Base-by-base conservation (phyloP, 2,329 filamentous ascomycete genomes). In the Fusarium sp. region DNA sequence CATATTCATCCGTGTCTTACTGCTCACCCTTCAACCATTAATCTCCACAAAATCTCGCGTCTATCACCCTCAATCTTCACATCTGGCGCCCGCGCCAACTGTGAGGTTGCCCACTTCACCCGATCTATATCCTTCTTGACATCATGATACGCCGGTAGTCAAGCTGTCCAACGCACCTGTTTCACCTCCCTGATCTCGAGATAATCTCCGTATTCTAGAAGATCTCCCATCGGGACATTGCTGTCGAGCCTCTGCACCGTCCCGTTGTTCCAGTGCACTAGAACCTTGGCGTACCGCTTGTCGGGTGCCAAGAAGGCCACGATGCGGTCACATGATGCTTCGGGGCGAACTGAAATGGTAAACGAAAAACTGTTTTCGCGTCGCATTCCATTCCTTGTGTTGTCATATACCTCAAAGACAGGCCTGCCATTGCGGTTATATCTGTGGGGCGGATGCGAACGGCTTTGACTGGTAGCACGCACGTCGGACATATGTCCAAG, bases 181-280 rank as follows among this genome's bases (percentile, higher is more conserved):
- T 77, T 78, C 44, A 62, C 73, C 58, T 74, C 65, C 56, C 70
- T 74, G 38, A 82, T 69, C 48, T 79, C 72, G 4, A 81, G 69
- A 50, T 65, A 71, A 28, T 62, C 61, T 5, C 67, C 78, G 20
- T 62, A 52, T 14, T 58, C 54, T 41, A 63, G 57, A 28, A 82
- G 45, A 28, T 79, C 77, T 9, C 66, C 52, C 52, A 81, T 42
- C 20, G 68, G 60, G 10, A 80, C 65, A 20, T 64, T 32, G 4
- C 69, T 63, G 42, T 73, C 74, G 18, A 82, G 70, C 13, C 47
- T 51, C 66, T 81, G 78, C 6, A 41, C 48, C 13, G 58, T 67
- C 22, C 76, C 79, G 57, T 79, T 68, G 18, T 66, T 44, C 81
- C 79, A 82, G 42, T 74, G 73, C 36, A 81, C 79, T 32, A 78